These are phyloP conservation scores for Bauhinia variegata DNA, from an alignment of 306 rosid genomes.

Conservation along the genomic window DNA sequence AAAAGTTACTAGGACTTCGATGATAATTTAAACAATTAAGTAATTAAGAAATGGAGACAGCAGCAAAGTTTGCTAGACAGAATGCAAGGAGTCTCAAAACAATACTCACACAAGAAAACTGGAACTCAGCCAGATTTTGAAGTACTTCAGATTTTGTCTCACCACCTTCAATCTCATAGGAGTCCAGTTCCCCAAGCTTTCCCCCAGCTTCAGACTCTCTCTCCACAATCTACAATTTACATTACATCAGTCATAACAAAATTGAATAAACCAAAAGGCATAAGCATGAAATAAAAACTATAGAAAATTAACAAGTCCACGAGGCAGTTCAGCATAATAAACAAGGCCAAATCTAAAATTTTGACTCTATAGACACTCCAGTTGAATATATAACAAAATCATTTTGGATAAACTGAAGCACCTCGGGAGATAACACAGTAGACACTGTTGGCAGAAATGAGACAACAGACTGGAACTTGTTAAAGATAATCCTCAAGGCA, in stretches of 20 bases:
- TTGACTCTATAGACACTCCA: conserved; percentile 1
- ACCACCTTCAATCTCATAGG: conserved; percentile 96
- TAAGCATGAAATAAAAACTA: conserved; percentile 7
- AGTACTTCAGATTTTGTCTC: conserved; percentile 91
- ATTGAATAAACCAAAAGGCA: conserved; percentile 15
- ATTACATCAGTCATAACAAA: conserved; percentile 16
- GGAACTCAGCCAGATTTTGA: conserved; percentile 93
- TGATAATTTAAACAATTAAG: not conserved
- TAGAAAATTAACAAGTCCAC: conserved; percentile 5
- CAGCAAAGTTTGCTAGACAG: conserved; percentile 2
- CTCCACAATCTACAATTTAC: conserved; percentile 67
- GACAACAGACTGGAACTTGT: conserved; percentile 87
- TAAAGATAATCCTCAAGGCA: conserved; percentile 79
- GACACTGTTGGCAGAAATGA: conserved; percentile 72
- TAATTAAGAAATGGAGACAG: not conserved
- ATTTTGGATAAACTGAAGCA: conserved; percentile 29
- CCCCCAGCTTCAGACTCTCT: conserved; percentile 91
- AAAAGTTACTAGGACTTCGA: not conserved
- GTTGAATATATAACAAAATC: conserved; percentile 1
- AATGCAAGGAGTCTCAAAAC: conserved; percentile 2
- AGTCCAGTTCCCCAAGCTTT: conserved; percentile 77
- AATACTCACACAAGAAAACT: conserved; percentile 92
- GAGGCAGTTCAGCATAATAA: conserved; percentile 11
- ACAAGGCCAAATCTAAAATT: not conserved
- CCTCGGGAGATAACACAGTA: conserved; percentile 94